Percentiles rank a stretch among this genome's conserved stretches.
These are phyloP conservation scores for Chlamydomonas schloesseri DNA, from an alignment of 139 green algal genomes.

Conservation along the genomic window DNA sequence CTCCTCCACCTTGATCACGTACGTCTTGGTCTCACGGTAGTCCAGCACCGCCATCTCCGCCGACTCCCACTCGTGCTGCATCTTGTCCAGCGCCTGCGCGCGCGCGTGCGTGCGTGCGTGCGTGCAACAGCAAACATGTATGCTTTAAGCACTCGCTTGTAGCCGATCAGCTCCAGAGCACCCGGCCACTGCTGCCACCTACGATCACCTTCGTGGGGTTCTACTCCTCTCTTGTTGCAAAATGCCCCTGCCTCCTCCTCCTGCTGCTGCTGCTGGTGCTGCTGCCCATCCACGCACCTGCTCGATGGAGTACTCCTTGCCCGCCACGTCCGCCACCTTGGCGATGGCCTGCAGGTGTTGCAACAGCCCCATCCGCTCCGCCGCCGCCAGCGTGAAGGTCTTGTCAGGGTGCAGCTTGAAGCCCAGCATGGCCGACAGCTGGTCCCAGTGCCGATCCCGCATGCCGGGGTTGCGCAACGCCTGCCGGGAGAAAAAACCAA, in stretches of 20 bases:
- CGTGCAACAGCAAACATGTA: no score
- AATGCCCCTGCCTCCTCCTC: no score
- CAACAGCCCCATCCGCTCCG: slow-evolving; percentile 71
- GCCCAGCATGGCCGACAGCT: slow-evolving; percentile 62
- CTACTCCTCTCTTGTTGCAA: no score
- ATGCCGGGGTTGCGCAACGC: slow-evolving; percentile 83
- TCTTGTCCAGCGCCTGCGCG: slow-evolving; percentile 80
- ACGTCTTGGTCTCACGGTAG: slow-evolving; percentile 85
- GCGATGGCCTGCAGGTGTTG: slow-evolving; percentile 72
- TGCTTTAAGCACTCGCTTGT: no score
- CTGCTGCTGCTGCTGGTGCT: no score
- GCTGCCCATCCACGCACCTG: slow-evolving; percentile 49
- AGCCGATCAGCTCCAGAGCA: no score
- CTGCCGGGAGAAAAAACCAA: slow-evolving; percentile 23
- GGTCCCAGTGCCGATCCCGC: slow-evolving; percentile 83
- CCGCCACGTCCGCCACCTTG: slow-evolving; percentile 76
- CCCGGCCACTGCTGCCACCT: no score
- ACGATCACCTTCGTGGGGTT: no score
- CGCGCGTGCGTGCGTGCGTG: no score
- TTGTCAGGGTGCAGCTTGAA: slow-evolving; percentile 60
- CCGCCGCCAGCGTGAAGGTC: slow-evolving; percentile 58
- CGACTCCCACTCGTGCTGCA: slow-evolving; percentile 82
- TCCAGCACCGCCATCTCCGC: slow-evolving; percentile 77
- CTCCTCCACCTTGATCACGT: slow-evolving; percentile 89
- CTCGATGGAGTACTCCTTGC: slow-evolving; percentile 88